Evolutionary conservation across 257 asterid genomes (phyloP).

Genomic region (Ballota nigra): DNA sequence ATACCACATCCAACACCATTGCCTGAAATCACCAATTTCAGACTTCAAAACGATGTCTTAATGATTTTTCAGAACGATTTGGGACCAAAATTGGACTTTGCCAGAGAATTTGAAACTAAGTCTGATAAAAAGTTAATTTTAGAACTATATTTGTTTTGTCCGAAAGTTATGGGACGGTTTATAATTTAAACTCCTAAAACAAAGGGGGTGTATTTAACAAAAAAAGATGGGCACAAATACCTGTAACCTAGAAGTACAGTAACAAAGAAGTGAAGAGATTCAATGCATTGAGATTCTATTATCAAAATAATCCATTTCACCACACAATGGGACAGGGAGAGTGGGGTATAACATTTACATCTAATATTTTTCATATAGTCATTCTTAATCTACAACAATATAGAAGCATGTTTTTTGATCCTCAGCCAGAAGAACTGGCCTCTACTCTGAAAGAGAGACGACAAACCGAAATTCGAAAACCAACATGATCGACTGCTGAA

Average conservation of each 20-base stretch:
- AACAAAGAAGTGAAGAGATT: neutral
- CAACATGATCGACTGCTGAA: neutral
- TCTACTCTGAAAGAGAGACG: neutral
- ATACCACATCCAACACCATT: too few species aligned
- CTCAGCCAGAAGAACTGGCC: constrained; percentile 5
- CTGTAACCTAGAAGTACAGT: neutral
- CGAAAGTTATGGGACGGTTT: too few species aligned
- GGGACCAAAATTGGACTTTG: too few species aligned
- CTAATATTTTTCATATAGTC: constrained; percentile 16
- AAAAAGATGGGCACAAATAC: too few species aligned
- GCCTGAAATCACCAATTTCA: too few species aligned
- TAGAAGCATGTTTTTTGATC: constrained; percentile 16
- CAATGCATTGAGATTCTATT: constrained; percentile 6
- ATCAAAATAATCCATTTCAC: constrained; percentile 4
- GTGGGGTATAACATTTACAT: constrained; percentile 15
- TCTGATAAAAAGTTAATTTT: too few species aligned
- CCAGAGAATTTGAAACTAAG: too few species aligned
- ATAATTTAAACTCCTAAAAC: too few species aligned
- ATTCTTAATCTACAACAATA: constrained; percentile 29
- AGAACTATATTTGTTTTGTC: too few species aligned
- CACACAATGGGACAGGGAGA: neutral
- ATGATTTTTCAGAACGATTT: too few species aligned
- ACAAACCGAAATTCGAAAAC: constrained; percentile 1
- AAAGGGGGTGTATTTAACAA: too few species aligned
- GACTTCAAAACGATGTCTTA: too few species aligned